Conservation (phyloP, 148 eudicot species). For the Cornus kousa region DNA sequence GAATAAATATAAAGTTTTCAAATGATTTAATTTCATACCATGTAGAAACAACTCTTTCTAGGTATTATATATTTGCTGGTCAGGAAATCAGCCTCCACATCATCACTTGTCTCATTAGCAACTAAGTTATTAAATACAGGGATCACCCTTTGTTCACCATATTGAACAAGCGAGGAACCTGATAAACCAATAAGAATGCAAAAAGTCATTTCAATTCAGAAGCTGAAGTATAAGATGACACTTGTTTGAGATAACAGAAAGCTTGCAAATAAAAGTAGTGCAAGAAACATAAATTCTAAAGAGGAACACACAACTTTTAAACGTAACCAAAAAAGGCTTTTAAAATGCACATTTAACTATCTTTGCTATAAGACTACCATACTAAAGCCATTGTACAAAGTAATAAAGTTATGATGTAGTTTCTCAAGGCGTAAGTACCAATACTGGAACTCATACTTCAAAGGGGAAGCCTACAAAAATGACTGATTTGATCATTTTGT, state of each 20-base stretch:
- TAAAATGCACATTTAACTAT: neutral
- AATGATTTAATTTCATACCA: slow-evolving; percentile 42
- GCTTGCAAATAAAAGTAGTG: neutral
- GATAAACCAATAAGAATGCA: slow-evolving; percentile 15
- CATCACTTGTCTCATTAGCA: slow-evolving; percentile 45
- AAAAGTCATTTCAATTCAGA: neutral
- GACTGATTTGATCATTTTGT: too few relatives aligned
- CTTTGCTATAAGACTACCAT: neutral
- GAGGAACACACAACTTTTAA: neutral
- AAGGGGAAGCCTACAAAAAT: too few relatives aligned
- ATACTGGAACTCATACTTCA: too few relatives aligned
- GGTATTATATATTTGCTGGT: slow-evolving; percentile 64
- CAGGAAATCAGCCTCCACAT: slow-evolving; percentile 64
- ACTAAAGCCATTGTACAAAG: neutral
- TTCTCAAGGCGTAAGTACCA: too few relatives aligned
- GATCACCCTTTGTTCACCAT: slow-evolving; percentile 33
- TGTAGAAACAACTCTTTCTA: slow-evolving; percentile 68
- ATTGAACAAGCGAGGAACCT: slow-evolving; percentile 20
- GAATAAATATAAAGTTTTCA: neutral
- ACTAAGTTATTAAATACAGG: slow-evolving; percentile 57
- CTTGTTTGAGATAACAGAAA: neutral
- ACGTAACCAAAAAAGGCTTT: neutral
- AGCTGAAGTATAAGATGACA: neutral
- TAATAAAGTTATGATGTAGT: too few relatives aligned
- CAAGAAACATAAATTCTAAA: neutral